These are phyloP conservation scores for Pleurotus giganteus DNA, from an alignment of 768 basidiomycete genomes.

Conservation along the genomic window DNA sequence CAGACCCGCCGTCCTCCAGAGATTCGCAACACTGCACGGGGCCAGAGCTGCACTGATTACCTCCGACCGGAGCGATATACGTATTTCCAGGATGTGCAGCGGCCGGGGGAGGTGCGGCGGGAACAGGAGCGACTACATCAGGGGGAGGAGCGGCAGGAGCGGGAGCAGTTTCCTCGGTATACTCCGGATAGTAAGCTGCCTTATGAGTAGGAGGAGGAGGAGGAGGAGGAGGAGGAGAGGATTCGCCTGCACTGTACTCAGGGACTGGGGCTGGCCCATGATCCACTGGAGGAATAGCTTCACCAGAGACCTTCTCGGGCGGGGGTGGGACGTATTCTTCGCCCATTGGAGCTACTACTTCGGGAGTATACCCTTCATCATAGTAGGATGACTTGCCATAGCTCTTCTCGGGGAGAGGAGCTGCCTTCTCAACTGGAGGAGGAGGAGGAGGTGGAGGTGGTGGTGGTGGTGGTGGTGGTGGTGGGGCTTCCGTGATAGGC, in stretches of 20 bases:
- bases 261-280: neutral
- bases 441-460: neutral
- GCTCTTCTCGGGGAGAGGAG: neutral
- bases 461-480: neutral
- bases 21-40: slow-evolving; percentile 7
- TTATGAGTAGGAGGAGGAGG: neutral
- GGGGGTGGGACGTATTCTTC: neutral
- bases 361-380: neutral
- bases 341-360: neutral
- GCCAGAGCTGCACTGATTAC: neutral
- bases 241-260: neutral
- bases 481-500: too few species aligned
- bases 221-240: neutral
- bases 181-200: neutral
- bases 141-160: neutral
- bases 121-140: neutral
- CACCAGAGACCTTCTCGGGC: neutral
- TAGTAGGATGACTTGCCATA: neutral
- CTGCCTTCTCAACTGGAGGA: neutral
- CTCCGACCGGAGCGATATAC: neutral
- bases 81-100: neutral
- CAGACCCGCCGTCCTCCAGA: neutral
- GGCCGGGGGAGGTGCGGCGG: neutral
- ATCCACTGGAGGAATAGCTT: neutral
- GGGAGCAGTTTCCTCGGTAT: neutral